Evolutionary conservation across 345 rosid genomes (phyloP).

Genomic region (Eucalyptus cloeziana): DNA sequence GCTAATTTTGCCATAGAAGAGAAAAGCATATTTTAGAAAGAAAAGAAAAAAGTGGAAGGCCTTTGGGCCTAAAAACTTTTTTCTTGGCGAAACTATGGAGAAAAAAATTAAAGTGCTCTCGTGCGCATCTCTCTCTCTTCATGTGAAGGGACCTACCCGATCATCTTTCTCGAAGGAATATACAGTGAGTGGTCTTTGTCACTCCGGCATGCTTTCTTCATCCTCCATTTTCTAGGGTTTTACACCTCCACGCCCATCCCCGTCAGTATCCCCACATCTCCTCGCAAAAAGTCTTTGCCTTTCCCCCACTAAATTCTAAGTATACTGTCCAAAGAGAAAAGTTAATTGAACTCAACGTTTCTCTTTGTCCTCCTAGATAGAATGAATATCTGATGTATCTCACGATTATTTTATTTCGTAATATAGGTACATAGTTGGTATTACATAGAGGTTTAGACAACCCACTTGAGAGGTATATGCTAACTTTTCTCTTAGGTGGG

Average conservation of each 20-base stretch:
- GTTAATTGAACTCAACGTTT: neutral
- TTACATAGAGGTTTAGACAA: neutral
- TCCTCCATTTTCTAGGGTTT: slow-evolving; percentile 36
- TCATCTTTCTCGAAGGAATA: slow-evolving; percentile 54
- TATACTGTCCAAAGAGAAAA: neutral
- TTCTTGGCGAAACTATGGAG: neutral
- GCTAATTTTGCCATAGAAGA: neutral
- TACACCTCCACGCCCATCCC: neutral
- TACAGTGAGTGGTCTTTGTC: slow-evolving; percentile 50
- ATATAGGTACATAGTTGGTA: neutral
- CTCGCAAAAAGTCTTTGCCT: neutral
- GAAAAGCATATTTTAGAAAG: neutral
- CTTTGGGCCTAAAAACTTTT: neutral
- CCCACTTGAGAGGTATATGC: neutral
- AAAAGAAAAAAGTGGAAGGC: neutral
- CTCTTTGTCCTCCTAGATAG: neutral
- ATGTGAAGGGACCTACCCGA: slow-evolving; percentile 8
- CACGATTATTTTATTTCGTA: neutral
- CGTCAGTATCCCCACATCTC: neutral
- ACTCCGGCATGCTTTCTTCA: slow-evolving; percentile 36
- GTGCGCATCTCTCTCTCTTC: slow-evolving; percentile 6
- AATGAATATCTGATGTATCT: neutral
- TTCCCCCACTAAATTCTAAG: neutral
- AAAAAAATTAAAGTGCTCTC: slow-evolving; percentile 17
- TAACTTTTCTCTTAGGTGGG: neutral